Evolutionary conservation across 2,329 filamentous ascomycete species (phyloP).

Genomic region (Aureobasidium melanogenum): DNA sequence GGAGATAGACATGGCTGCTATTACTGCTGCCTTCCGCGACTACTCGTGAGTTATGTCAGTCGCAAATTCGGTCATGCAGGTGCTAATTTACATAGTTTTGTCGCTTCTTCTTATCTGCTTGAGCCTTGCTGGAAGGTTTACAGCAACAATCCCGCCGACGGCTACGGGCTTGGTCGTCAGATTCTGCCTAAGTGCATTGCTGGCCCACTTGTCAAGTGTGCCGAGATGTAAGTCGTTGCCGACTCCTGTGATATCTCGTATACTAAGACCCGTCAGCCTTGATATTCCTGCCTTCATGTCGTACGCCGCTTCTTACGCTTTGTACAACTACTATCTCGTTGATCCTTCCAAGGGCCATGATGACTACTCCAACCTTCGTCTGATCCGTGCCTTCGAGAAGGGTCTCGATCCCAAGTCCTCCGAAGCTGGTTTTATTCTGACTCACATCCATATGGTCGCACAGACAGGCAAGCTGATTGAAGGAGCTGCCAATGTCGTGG

Average conservation of each 20-base stretch:
- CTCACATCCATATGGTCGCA: constrained; percentile 91
- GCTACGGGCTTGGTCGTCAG: constrained; percentile 70
- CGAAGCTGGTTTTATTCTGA: constrained; percentile 91
- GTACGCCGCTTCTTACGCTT: constrained; percentile 56
- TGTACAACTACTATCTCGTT: constrained; percentile 56
- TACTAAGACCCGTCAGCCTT: constrained; percentile 34
- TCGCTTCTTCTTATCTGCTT: constrained; percentile 80
- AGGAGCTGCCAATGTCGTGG: constrained; percentile 60
- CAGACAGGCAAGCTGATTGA: constrained; percentile 71
- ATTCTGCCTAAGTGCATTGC: constrained; percentile 65
- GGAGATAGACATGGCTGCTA: constrained; percentile 61
- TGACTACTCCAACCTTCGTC: constrained; percentile 56
- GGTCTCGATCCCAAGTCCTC: constrained; percentile 80
- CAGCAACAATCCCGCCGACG: constrained; percentile 46
- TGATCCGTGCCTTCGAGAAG: constrained; percentile 85
- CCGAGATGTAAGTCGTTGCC: constrained; percentile 63
- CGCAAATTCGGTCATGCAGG: background rate
- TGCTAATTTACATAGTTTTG: constrained; percentile 40
- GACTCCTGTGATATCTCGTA: background rate
- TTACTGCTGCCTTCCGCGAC: constrained; percentile 84
- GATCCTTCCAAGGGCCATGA: constrained; percentile 44
- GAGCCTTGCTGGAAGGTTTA: constrained; percentile 81
- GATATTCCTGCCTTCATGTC: constrained; percentile 73
- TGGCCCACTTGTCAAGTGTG: constrained; percentile 74
- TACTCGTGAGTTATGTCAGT: constrained; percentile 46